phyloP scores from a whole-genome alignment of 1,284 basidiomycete species.

The Cryptococcus neoformans region DNA sequence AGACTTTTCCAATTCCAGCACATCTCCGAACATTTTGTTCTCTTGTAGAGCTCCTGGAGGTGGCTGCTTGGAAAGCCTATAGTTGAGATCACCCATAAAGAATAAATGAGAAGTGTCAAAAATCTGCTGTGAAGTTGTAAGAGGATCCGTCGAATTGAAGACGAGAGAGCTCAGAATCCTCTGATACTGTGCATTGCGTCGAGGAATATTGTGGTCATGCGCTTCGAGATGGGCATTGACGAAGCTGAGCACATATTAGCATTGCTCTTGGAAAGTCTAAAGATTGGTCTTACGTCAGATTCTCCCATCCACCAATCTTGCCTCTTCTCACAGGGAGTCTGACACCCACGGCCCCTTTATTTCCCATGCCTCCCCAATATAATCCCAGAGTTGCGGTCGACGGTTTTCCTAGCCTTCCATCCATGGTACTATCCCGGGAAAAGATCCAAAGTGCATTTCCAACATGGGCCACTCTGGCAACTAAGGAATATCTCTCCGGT shows the following conservation, averaged over 20 bases:
- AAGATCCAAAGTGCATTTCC: constrained; percentile 49
- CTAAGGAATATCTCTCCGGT: constrained; percentile 35
- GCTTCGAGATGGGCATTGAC: constrained; percentile 88
- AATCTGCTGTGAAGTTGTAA: constrained; percentile 58
- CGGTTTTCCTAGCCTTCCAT: constrained; percentile 31
- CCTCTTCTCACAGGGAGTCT: constrained; percentile 65
- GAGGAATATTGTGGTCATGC: constrained; percentile 66
- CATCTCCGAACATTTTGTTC: constrained; percentile 29
- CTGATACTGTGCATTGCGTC: constrained; percentile 76
- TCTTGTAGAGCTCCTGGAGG: constrained; percentile 34
- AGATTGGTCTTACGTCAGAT: constrained; percentile 66
- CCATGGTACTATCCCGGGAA: constrained; percentile 36
- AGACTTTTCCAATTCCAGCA: constrained; percentile 54
- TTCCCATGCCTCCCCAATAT: constrained; percentile 67
- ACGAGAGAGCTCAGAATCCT: constrained; percentile 74
- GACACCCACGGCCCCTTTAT: constrained; percentile 91
- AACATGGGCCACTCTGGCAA: constrained; percentile 37
- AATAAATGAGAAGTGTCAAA: constrained; percentile 80
- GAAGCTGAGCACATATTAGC: constrained; percentile 59
- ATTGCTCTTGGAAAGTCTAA: background rate
- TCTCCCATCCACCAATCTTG: constrained; percentile 61
- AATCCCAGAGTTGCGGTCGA: constrained; percentile 32
- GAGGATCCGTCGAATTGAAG: constrained; percentile 61
- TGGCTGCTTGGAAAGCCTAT: constrained; percentile 65
- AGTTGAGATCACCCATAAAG: constrained; percentile 87